Conservation (phyloP, 129 eudicot species). For the Smallanthus sonchifolius region DNA sequence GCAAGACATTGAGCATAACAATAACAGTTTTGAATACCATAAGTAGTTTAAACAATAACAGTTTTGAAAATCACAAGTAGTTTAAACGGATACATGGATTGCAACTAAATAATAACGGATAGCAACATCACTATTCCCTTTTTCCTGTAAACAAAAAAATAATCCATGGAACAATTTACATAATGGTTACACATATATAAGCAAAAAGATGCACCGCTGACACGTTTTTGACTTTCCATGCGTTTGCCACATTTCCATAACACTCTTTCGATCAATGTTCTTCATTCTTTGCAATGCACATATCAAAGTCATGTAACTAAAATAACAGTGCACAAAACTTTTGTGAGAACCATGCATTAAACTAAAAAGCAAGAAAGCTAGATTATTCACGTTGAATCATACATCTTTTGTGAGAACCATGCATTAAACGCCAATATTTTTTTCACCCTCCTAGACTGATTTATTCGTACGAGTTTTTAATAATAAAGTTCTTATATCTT, state of each 20-base stretch:
- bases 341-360: constrained; percentile 9
- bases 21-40: no score
- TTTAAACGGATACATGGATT: constrained; percentile 93
- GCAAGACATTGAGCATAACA: no score
- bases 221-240: constrained; percentile 77
- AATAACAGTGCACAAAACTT: neutral
- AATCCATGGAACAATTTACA: neutral
- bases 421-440: no score
- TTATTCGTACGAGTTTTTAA: no score
- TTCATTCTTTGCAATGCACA: constrained; percentile 82
- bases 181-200: neutral
- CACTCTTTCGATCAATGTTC: constrained; percentile 95
- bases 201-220: neutral
- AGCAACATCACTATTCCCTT: constrained; percentile 93
- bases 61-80: no score
- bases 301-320: constrained; percentile 85
- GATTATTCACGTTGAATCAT: constrained; percentile 57
- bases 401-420: no score
- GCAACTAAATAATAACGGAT: constrained; percentile 85
- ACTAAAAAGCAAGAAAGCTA: constrained; percentile 10
- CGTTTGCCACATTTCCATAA: constrained; percentile 99
- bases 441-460: no score
- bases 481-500: no score
- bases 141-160: constrained; percentile 68
- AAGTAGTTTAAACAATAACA: no score